phyloP scores from a whole-genome alignment of 2,329 filamentous ascomycete genomes.

The Aspergillus arachidicola region DNA sequence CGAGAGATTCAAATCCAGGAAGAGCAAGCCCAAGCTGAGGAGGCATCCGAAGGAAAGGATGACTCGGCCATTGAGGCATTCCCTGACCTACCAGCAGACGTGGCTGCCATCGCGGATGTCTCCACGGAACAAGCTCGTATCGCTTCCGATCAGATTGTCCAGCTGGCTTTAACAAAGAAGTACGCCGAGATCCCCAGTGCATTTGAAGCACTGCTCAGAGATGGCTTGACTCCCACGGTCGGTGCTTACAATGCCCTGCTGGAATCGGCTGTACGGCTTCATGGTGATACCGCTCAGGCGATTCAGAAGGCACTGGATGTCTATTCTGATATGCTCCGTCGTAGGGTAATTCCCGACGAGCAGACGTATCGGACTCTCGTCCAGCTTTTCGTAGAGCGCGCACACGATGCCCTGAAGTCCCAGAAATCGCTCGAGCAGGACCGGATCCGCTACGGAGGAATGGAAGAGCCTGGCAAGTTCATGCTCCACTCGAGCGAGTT shows the following conservation, averaged over 20 bases:
- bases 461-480: constrained; percentile 81
- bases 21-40: constrained; percentile 50
- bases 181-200: constrained; percentile 87
- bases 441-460: constrained; percentile 79
- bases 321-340: constrained; percentile 92
- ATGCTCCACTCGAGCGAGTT: constrained; percentile 87
- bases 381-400: constrained; percentile 76
- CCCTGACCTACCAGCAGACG: constrained; percentile 31
- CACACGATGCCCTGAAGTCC: constrained; percentile 73
- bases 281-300: constrained; percentile 76
- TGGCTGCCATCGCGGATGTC: constrained; percentile 47
- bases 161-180: constrained; percentile 70
- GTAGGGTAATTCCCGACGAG: constrained; percentile 77
- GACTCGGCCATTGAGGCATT: constrained; percentile 28
- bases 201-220: constrained; percentile 86
- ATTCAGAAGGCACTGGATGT: constrained; percentile 91
- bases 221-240: constrained; percentile 77
- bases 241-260: constrained; percentile 91
- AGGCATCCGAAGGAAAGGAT: constrained; percentile 34
- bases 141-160: constrained; percentile 77
- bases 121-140: constrained; percentile 65
- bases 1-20: constrained; percentile 70
- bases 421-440: constrained; percentile 78
- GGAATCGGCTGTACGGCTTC: constrained; percentile 79
- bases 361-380: constrained; percentile 89